Base-by-base conservation (phyloP, 768 basidiomycete species). In the Hydnomerulius pinastri region DNA sequence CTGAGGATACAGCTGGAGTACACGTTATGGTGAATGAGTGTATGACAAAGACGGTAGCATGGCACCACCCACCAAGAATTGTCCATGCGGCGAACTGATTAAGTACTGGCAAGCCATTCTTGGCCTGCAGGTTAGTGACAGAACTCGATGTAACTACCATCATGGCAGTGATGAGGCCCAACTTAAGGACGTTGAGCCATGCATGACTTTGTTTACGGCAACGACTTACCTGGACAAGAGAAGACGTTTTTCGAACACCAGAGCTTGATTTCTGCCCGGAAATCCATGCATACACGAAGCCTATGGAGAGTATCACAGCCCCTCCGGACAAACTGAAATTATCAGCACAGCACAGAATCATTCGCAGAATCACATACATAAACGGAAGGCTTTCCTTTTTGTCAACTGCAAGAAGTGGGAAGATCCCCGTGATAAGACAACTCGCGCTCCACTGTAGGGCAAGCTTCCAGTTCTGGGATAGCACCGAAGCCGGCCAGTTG, bases 371-470 rank as follows among this genome's bases (percentile, higher is more conserved):
- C 11, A 71, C 82, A 61, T 48, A 90, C 91, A 92, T 83, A 3
- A 74, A 61, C 1, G 59, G 21, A 18, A 86, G 50, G 53, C 71
- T 82, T 67, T 92, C 91, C 20, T 71, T 68, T 61, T 89, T 87
- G 50, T 92, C 83, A 3, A 92, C 87, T 7, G 80, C 71, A 23
- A 92, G 74, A 23, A 88, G 63, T 0, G 90, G 90, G 59, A 92
- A 93, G 3, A 89, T 56, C 0, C 78, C 79, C 1, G 79, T 80
- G n/a, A 72, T 54, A 1, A 81, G 54, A 62, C 85, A 90, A 6
- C 75, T 71, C 13, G 60, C 17, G 2, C 62, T 58, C 86, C 87
- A 91, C 1, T 59, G 50, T 0, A 63, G 30, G 1, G 70, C 49
- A 25, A 75, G 59, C 6, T 41, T 41, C 68, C 55, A 29, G 13